Base-by-base conservation (phyloP, 1,284 basidiomycete genomes). In the Heterobasidion occidentale region DNA sequence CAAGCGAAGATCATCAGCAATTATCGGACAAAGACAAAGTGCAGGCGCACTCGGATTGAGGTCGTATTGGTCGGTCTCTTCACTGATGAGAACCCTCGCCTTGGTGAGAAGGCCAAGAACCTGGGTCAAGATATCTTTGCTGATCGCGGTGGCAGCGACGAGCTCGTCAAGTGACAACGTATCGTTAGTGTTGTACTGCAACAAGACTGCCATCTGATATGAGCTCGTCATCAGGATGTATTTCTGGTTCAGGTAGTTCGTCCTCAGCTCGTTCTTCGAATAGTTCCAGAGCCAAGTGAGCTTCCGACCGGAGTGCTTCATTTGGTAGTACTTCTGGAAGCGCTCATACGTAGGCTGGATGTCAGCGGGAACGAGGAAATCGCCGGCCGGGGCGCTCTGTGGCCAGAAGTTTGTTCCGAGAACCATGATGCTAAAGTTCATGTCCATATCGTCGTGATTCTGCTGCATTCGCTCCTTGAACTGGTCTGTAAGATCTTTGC, bases 231-330 rank as follows among this genome's bases (percentile, higher is more conserved):
- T 93, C 67, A 99, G 78, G 61, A 96, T 95, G 75, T 96, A 96
- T 75, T 97, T 98, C 70, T 95, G 93, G 65, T 86, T 86, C 53
- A 94, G 78, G 72, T 97, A 95, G 67, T 90, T 94, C 57, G 95
- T 94, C 58, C 91, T 85, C 52, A 99, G 78, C 70, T 99, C 97
- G 74, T 94, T 96, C 78, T 96, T 95, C 38, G 89, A 94, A 69
- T 96, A 90, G 68, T 98, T 96, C 96, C 96, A 98, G 17, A 98
- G 73, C 96, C 96, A 99, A 0, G 92, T 95, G 33, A 99, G 79
- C 67, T 97, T 97, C 59, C 97, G 90, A 20, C 96, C 96, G 4
- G 88, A 90, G 72, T 96, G 93, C 74, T 96, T 94, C 64, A 87
- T 88, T 66, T 92, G 88, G 73, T 98, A 98, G 77, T 94, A 98